A percentile compares a stretch with the other conserved stretches of the same genome.
These are phyloP conservation scores for Colletotrichum karsti DNA, from an alignment of 2,329 filamentous ascomycete species.

Conservation along the genomic window DNA sequence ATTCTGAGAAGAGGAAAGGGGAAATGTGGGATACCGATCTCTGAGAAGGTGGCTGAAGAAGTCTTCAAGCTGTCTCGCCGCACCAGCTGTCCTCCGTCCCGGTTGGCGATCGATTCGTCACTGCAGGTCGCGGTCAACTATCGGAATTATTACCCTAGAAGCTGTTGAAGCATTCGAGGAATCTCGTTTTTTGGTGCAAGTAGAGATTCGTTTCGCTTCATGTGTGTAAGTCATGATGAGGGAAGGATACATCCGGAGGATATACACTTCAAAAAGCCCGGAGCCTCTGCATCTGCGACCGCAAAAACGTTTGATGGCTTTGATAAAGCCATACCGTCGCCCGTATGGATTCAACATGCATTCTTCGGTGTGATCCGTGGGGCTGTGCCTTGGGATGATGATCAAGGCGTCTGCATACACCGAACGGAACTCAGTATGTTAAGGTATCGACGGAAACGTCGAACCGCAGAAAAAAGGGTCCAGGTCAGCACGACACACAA, in stretches of 20 bases:
- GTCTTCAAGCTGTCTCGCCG: background rate
- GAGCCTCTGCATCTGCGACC: background rate
- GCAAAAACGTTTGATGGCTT: background rate
- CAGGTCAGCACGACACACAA: background rate
- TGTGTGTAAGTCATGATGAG: too few relatives aligned
- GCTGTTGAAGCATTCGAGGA: too few relatives aligned
- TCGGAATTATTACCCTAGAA: too few relatives aligned
- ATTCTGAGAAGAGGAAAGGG: background rate
- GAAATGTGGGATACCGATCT: background rate
- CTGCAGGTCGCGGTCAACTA: too few relatives aligned
- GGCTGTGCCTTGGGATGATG: background rate
- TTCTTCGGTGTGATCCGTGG: slow-evolving; percentile 9
- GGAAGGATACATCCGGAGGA: too few relatives aligned
- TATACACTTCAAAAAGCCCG: background rate
- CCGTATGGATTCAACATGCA: background rate
- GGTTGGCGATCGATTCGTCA: too few relatives aligned
- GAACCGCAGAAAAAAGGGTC: background rate
- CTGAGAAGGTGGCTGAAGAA: background rate
- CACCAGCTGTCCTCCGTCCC: background rate
- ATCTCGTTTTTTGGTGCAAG: too few relatives aligned
- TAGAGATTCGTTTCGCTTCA: too few relatives aligned
- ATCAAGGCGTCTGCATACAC: background rate
- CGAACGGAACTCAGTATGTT: background rate
- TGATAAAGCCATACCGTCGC: background rate
- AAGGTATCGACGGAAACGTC: background rate